Base-by-base conservation (phyloP, 345 rosid species). In the Brassica napus region DNA sequence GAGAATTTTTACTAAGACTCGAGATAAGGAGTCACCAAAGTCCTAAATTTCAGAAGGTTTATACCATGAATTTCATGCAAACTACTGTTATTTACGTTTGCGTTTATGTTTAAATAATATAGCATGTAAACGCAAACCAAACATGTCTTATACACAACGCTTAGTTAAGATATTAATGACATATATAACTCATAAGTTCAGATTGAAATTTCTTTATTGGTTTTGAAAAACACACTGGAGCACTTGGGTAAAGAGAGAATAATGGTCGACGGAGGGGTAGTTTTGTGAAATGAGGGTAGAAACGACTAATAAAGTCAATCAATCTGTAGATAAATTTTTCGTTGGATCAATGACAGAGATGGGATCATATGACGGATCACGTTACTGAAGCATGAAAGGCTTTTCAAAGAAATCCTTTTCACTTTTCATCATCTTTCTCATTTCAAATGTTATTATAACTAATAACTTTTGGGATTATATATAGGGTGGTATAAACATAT, bases 351-450 rank as follows among this genome's bases (percentile, higher is more conserved):
- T 72, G 83, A 80, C 86, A 79, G 79, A 68, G 71, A 68, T 68
- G 81, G 55, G 75, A n/a, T 75, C 15, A 76, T 70, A 80, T 82
- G 85, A 90, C 93, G 93, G 94, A 87, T 92, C 82, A 59, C 92
- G 93, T 92, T 86, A 82, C 76, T 82, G 69, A 68, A 74, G 82
- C 80, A 86, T 75, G 86, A 83, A 81, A 75, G 63, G 81, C 64
- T 74, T 77, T 59, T 32, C 15, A 11, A 31, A 9, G 69, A 69
- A 75, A 31, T 47, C 68, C 70, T 78, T 74, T 71, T 57, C 77
- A 26, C 55, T 57, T 80, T 77, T 18, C 64, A 30, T 78, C 72
- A 59, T 60, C 66, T 30, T 74, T 79, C 42, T 76, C 70, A 75
- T 21, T 60, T 68, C 78, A 68, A 24, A 11, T 69, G 58, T 67